Percentiles rank a stretch among this genome's conserved stretches.
phyloP scores from a whole-genome alignment of 768 basidiomycete genomes.

The Tricholoma matsutake region DNA sequence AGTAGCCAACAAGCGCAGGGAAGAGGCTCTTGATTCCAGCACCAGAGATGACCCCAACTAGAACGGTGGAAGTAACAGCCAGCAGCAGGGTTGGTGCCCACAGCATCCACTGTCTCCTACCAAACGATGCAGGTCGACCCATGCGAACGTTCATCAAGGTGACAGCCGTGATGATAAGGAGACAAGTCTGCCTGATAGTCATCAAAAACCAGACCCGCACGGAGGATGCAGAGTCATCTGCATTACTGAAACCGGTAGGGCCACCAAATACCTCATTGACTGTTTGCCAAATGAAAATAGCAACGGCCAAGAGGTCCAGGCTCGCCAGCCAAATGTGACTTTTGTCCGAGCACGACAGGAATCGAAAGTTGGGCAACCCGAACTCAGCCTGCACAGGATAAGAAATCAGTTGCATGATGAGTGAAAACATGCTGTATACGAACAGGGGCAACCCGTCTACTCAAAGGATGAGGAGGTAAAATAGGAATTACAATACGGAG shows the following conservation, averaged over 20 bases:
- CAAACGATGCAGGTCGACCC: conserved; percentile 68
- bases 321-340: conserved; percentile 70
- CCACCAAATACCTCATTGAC: conserved; percentile 49
- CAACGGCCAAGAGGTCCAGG: conserved; percentile 61
- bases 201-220: conserved; percentile 67
- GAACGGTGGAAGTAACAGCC: conserved; percentile 50
- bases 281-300: conserved; percentile 65
- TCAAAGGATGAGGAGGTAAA: conserved; percentile 69
- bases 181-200: conserved; percentile 65
- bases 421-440: conserved; percentile 21
- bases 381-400: conserved; percentile 60
- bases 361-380: conserved; percentile 65
- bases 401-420: conserved; percentile 14
- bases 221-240: conserved; percentile 49
- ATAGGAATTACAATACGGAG: conserved; percentile 75
- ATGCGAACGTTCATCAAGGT: conserved; percentile 69
- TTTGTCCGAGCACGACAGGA: conserved; percentile 66
- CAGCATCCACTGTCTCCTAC: conserved; percentile 68
- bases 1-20: conserved; percentile 58
- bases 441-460: conserved; percentile 72
- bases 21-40: conserved; percentile 54
- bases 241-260: conserved; percentile 39
- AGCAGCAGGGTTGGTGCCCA: conserved; percentile 64
- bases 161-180: conserved; percentile 56
- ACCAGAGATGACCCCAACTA: conserved; percentile 56